Evolutionary conservation across 164 flowering plant species (phyloP), one percentile per base, ranked within the genome.

Genomic region (Paratinospora sagittata): DNA sequence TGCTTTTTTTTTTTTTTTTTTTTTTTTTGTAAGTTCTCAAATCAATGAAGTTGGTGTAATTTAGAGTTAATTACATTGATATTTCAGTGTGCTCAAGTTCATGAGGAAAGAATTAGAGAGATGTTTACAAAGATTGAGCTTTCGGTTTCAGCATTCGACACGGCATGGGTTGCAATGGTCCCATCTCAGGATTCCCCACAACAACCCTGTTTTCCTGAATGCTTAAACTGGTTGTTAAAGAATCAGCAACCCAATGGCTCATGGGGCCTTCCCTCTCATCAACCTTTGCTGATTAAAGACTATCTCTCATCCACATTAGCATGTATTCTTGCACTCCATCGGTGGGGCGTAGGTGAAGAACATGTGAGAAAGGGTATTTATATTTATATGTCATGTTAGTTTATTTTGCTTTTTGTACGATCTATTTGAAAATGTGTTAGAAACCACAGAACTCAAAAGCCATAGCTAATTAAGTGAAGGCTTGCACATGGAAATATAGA

Each of bases 121-220:
- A 71, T 86, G 82, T 86, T 95, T 63, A 72, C 76, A 1, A 81
- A 78, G 68, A 80, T 84, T 71, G 89, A 92, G 27, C 84, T 90
- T 55, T 88, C 96, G 11, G 82, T 84, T 75, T 95, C 97, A 67
- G 70, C 96, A 3, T 95, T 92, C 79, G 98, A 95, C 80, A 95
- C 97, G 34, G 97, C 97, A 30, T 92, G 97, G 98, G 95, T 95
- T 16, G 97, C 97, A 58, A 95, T 95, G 98, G 86, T 91, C 66
- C 90, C 97, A 72, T 85, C 90, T 70, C 87, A 83, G 24, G 68
- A 67, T 73, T 82, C 86, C 37, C 74, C 76, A 17, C 63, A 74
- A 24, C 23, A 34, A 14, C 97, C 98, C 16, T 79, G 78, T 75
- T 94, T 92, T 77, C 97, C 98, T 16, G 45, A 80, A 71, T 89